These are phyloP conservation scores for Globisporangium cystogenes DNA, from an alignment of 352 stramenopile species.

Conservation along the genomic window DNA sequence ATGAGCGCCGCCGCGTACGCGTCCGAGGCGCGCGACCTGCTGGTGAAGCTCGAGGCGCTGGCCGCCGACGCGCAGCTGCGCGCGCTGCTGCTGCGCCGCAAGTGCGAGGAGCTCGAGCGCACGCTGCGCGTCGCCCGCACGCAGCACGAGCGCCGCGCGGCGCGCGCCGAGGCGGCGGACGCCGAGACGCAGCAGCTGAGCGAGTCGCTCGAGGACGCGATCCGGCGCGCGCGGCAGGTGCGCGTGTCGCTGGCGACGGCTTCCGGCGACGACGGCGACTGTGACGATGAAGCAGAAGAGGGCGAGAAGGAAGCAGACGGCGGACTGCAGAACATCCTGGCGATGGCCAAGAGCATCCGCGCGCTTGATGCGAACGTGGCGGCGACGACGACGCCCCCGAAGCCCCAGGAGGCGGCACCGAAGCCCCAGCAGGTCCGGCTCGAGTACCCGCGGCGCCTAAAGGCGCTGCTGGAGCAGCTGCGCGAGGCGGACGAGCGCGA, in stretches of 20 bases:
- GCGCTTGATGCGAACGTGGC: not conserved
- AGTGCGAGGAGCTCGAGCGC: slow-evolving; percentile 33
- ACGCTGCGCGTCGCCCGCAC: slow-evolving; percentile 18
- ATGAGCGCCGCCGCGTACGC: slow-evolving; percentile 1
- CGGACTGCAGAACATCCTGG: slow-evolving; percentile 24
- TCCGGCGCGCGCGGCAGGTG: slow-evolving; percentile 35
- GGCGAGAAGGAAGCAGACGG: not conserved
- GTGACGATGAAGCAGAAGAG: slow-evolving; percentile 2
- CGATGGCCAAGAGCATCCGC: slow-evolving; percentile 23
- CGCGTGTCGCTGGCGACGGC: slow-evolving; percentile 20
- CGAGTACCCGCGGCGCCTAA: slow-evolving; percentile 45
- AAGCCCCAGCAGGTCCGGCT: slow-evolving; percentile 16
- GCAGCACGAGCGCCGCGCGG: not conserved
- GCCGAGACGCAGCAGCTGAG: slow-evolving; percentile 26
- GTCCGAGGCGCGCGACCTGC: slow-evolving; percentile 6
- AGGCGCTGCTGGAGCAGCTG: slow-evolving; percentile 32
- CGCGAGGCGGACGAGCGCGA: slow-evolving; percentile 25
- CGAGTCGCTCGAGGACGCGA: slow-evolving; percentile 36
- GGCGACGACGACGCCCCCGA: not conserved
- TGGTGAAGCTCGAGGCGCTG: slow-evolving; percentile 8
- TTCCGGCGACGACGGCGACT: slow-evolving; percentile 5
- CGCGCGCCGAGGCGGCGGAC: slow-evolving; percentile 11
- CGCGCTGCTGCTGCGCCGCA: slow-evolving; percentile 16
- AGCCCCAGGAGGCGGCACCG: no score
- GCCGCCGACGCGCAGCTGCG: slow-evolving; percentile 31